Conservation (phyloP, 2,329 filamentous ascomycete species). For the Xylariales sp. region DNA sequence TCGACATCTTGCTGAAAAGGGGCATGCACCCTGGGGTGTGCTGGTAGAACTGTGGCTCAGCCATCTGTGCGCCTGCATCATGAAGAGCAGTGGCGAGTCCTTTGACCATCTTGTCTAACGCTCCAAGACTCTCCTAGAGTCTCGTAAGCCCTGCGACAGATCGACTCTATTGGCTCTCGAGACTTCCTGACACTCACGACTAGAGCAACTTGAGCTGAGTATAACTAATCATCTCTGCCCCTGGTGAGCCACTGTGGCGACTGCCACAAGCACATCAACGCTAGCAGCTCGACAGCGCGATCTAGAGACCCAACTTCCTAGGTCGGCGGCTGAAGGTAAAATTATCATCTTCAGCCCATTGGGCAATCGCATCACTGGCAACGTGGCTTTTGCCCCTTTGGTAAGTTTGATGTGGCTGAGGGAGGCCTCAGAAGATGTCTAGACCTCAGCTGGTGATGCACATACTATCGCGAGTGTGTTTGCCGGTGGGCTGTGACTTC, state of each 20-base stretch:
- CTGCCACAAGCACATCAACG: not conserved
- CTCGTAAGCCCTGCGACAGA: no score
- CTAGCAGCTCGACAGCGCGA: not conserved
- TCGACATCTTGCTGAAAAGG: not conserved
- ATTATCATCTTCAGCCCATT: not conserved
- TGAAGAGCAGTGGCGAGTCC: constrained; percentile 5
- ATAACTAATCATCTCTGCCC: not conserved
- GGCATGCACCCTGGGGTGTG: constrained; percentile 2
- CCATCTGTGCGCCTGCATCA: not conserved
- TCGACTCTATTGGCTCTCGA: constrained; percentile 4
- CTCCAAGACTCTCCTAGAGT: not conserved
- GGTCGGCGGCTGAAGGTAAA: not conserved
- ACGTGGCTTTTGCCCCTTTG: not conserved
- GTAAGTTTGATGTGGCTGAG: constrained; percentile 1
- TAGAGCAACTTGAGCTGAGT: not conserved
- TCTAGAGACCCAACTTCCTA: not conserved
- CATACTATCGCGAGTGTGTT: not conserved
- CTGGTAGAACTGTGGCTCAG: constrained; percentile 5
- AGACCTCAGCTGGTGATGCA: not conserved
- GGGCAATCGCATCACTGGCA: constrained; percentile 1
- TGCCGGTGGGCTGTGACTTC: not conserved
- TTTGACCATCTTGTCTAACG: not conserved
- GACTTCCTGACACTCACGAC: not conserved
- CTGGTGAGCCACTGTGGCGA: constrained; percentile 5
- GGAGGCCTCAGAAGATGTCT: constrained; percentile 7